Base-by-base conservation (phyloP, 805 yeast species). In the Candida pini region DNA sequence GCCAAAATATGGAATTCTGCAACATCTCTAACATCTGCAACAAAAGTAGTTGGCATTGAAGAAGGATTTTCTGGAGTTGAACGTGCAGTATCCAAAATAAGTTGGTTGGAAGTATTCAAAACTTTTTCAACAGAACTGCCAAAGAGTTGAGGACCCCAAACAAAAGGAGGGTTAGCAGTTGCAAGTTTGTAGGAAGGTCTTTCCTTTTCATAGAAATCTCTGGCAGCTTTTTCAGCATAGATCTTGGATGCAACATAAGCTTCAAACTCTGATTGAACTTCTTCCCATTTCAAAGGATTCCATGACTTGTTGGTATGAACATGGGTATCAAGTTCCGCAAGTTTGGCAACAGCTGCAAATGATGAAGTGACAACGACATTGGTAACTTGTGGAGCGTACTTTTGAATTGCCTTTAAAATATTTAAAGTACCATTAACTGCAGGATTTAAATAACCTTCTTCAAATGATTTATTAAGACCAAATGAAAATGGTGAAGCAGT, bases 341-440 rank as follows among this genome's bases (percentile, higher is more conserved):
- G n/a, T 16, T 22, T 26, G 20, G 18, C 37, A 29, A 76, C 57
- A 2, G 77, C 71, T 6, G 75, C 76, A 44, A 65, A 71, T 5
- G 75, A 69, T 3, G 76, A 76, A 1, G 83, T 77, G n/a, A 73
- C 44, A 13, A 76, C 77, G 21, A 77, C 69, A 30, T 66, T 60
- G 33, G 64, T 62, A 22, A 72, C 66, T 36, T 64, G 59, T 7
- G 71, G 66, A 12, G 70, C 73, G 41, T 56, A 63, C 20, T 51
- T 45, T 43, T 62, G 55, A 34, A 71, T 60, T 1, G 76, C 65
- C 9, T 57, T 50, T 48, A 78, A 56, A 37, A 75, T 61, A 43
- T 69, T 67, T 28, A 54, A 54, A 6, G 81, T 73, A 32, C 83
- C 84, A 28, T 64, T 51, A 12, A 73, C 64, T 2, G 84, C 82